phyloP scores from a whole-genome alignment of 1,284 basidiomycete genomes.

The Heterobasidion parviporum region DNA sequence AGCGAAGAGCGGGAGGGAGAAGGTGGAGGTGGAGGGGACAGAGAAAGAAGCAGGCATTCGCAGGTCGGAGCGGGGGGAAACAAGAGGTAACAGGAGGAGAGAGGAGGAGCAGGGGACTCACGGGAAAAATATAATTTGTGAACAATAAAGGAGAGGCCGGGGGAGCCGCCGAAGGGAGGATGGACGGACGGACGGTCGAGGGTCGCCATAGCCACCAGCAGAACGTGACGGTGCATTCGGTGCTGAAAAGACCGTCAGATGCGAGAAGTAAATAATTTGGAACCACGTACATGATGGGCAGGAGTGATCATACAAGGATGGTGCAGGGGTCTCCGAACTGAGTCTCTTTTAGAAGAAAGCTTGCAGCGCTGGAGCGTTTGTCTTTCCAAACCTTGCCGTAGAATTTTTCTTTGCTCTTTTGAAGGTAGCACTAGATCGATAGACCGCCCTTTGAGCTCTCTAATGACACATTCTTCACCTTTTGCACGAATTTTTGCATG shows the following conservation, averaged over 20 bases:
- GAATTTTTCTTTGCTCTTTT: conserved; percentile 88
- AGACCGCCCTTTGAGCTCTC: conserved; percentile 87
- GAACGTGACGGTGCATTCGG: conserved; percentile 36
- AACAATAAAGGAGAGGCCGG: no score
- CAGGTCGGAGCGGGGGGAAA: no score
- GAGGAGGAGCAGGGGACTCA: no score
- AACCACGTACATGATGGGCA: conserved; percentile 60
- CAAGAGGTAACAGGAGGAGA: no score
- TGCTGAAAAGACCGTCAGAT: conserved; percentile 29
- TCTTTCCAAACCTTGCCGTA: conserved; percentile 85
- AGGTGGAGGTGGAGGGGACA: no score
- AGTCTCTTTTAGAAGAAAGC: conserved; percentile 79
- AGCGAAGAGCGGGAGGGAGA: no score
- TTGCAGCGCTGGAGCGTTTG: conserved; percentile 72
- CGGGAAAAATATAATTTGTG: no score
- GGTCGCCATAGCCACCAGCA: conserved; percentile 40
- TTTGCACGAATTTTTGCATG: conserved; percentile 81
- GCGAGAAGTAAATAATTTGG: conserved; percentile 4
- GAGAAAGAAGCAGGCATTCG: no score
- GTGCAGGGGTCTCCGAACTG: conserved; percentile 70
- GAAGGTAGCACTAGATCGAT: conserved; percentile 84
- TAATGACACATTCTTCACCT: conserved; percentile 67
- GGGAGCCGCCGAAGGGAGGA: no score
- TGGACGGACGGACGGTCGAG: no score
- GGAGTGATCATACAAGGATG: conserved; percentile 56